phyloP scores from a whole-genome alignment of 495 filamentous ascomycete genomes.

The Tuber microsphaerosporum region DNA sequence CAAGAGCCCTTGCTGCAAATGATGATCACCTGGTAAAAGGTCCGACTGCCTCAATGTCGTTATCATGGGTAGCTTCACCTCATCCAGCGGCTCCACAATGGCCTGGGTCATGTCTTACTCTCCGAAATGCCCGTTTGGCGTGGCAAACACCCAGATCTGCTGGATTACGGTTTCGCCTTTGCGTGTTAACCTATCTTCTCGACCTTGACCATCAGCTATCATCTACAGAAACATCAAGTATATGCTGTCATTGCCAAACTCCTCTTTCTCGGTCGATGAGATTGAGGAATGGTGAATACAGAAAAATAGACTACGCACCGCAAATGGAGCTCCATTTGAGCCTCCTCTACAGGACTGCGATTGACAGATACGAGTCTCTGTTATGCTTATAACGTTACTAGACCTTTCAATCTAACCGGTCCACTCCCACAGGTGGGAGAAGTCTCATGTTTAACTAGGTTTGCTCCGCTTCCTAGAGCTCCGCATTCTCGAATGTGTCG shows the following conservation, averaged over 20 bases:
- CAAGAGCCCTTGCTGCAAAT: conserved; percentile 28
- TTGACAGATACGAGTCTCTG: conserved; percentile 7
- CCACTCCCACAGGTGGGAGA: conserved; percentile 16
- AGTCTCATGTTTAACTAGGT: neutral
- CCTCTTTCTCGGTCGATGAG: conserved; percentile 21
- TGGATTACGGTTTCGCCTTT: conserved; percentile 13
- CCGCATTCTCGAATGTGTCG: conserved; percentile 23
- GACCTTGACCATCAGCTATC: conserved; percentile 17
- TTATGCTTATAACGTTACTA: conserved; percentile 30
- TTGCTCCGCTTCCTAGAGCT: conserved; percentile 15
- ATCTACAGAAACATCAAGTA: conserved; percentile 30
- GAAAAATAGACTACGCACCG: conserved; percentile 32
- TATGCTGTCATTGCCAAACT: conserved; percentile 26
- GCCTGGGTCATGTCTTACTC: conserved; percentile 14
- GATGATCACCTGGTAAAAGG: conserved; percentile 40
- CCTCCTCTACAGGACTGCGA: conserved; percentile 13
- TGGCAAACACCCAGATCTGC: conserved; percentile 16
- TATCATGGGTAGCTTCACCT: conserved; percentile 20
- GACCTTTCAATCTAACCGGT: conserved; percentile 16
- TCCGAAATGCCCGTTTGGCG: conserved; percentile 23
- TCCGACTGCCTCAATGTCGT: conserved; percentile 33
- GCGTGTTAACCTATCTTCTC: neutral
- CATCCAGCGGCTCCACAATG: conserved; percentile 18
- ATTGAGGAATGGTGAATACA: conserved; percentile 36
- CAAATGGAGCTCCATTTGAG: conserved; percentile 37